Conservation (phyloP, 768 basidiomycete species). For the Suillus bovinus region DNA sequence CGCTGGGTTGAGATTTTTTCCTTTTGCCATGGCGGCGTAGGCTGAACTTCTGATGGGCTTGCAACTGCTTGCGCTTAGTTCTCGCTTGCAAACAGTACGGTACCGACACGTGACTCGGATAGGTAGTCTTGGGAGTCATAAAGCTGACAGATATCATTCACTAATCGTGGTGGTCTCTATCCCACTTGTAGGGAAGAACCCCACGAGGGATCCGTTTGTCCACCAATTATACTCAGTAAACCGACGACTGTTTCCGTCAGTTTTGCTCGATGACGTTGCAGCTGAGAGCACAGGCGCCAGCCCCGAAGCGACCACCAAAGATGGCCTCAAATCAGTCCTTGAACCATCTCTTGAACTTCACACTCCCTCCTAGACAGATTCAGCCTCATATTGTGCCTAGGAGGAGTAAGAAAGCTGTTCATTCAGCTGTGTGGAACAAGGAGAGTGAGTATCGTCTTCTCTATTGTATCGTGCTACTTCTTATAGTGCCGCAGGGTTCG, state of each 20-base stretch:
- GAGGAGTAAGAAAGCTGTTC: slow-evolving; percentile 71
- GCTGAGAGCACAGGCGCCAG: slow-evolving; percentile 33
- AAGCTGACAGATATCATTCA: background rate
- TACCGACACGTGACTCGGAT: slow-evolving; percentile 27
- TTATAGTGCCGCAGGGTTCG: slow-evolving; percentile 60
- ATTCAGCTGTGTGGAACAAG: slow-evolving; percentile 79
- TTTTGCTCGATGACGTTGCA: slow-evolving; percentile 23
- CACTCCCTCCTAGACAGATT: slow-evolving; percentile 82
- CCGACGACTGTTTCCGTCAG: slow-evolving; percentile 17
- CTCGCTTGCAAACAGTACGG: background rate
- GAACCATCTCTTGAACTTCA: slow-evolving; percentile 93
- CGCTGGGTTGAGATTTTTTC: slow-evolving; percentile 88
- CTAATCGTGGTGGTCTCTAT: slow-evolving; percentile 31
- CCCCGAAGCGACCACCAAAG: slow-evolving; percentile 64
- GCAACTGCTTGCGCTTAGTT: background rate
- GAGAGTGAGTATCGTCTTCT: slow-evolving; percentile 69
- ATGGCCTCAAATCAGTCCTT: slow-evolving; percentile 64
- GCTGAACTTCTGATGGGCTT: background rate
- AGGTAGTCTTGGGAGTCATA: slow-evolving; percentile 21
- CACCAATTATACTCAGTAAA: background rate
- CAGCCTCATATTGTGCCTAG: slow-evolving; percentile 63
- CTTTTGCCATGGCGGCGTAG: slow-evolving; percentile 66
- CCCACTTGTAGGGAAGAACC: slow-evolving; percentile 53
- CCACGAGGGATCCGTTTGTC: slow-evolving; percentile 21
- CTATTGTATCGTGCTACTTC: slow-evolving; percentile 16